Evolutionary conservation across 148 eudicot species (phyloP).

Genomic region (Oxyria digyna): DNA sequence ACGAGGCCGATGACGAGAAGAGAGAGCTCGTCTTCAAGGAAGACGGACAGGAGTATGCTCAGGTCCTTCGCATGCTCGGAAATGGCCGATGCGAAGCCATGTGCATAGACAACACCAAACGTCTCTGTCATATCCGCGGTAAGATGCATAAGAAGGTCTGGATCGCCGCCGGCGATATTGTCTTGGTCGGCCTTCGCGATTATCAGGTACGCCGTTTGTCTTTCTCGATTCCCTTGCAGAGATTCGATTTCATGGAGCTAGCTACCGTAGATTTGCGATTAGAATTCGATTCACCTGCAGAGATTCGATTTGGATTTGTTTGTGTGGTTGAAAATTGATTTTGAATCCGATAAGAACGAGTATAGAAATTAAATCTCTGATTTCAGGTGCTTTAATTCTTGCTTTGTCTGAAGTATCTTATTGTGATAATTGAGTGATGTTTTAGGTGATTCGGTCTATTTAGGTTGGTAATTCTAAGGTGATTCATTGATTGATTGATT

Average conservation of each 20-base stretch:
- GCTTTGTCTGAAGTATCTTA: too few relatives aligned
- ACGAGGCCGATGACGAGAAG: constrained; percentile 88
- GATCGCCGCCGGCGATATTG: constrained; percentile 85
- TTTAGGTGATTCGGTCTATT: too few relatives aligned
- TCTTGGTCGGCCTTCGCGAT: constrained; percentile 74
- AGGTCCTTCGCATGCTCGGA: constrained; percentile 74
- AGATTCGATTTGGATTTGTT: neutral
- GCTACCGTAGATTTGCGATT: neutral
- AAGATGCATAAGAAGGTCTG: constrained; percentile 97
- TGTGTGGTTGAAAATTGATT: neutral
- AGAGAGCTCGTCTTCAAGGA: constrained; percentile 79
- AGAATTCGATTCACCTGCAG: neutral
- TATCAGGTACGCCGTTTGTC: constrained; percentile 40
- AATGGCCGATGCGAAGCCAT: constrained; percentile 67
- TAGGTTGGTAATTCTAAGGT: too few relatives aligned
- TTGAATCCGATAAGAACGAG: neutral
- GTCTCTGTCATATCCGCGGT: constrained; percentile 82
- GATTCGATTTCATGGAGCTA: neutral
- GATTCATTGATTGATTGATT: too few relatives aligned
- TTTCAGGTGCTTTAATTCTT: too few relatives aligned
- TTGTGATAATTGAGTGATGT: too few relatives aligned
- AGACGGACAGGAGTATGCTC: constrained; percentile 84
- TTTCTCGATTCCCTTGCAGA: neutral
- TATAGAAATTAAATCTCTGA: too few relatives aligned
- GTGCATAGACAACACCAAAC: constrained; percentile 63